These are phyloP conservation scores for Russula lepida DNA, from an alignment of 768 basidiomycete genomes.

Conservation along the genomic window DNA sequence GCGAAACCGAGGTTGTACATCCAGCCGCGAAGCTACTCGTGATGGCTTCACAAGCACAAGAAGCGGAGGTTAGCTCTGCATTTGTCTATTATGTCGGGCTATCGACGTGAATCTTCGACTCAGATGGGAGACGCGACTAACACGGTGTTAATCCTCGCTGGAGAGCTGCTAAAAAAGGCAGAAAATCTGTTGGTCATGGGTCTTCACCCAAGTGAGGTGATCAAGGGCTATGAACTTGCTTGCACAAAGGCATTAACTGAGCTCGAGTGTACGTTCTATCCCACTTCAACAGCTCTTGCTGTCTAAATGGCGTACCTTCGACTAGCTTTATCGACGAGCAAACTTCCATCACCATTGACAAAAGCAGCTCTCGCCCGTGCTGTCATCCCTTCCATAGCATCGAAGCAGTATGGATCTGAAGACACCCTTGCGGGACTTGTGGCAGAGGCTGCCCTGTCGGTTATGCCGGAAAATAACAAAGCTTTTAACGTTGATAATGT, in stretches of 20 bases:
- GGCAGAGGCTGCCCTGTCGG: constrained; percentile 84
- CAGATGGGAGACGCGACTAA: constrained; percentile 97
- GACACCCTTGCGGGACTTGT: constrained; percentile 74
- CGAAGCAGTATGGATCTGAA: constrained; percentile 96
- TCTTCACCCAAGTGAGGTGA: constrained; percentile 92
- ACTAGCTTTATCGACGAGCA: constrained; percentile 60
- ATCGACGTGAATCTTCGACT: not conserved
- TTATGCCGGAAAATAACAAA: constrained; percentile 83
- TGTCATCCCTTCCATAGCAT: constrained; percentile 86
- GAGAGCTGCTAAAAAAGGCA: constrained; percentile 89
- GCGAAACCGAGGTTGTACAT: constrained; percentile 97
- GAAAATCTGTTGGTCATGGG: constrained; percentile 94
- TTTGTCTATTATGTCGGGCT: not conserved
- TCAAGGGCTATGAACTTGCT: constrained; percentile 92
- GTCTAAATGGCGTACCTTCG: constrained; percentile 5
- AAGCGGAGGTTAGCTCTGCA: constrained; percentile 64
- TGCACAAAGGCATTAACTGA: constrained; percentile 75
- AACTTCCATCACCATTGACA: constrained; percentile 64
- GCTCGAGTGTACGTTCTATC: constrained; percentile 67
- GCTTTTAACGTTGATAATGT: constrained; percentile 99
- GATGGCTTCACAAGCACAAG: constrained; percentile 96
- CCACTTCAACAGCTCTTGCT: not conserved
- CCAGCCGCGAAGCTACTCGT: constrained; percentile 99
- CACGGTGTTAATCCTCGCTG: constrained; percentile 88
- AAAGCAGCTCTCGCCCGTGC: constrained; percentile 62